A percentile compares a stretch with the other conserved stretches of the same genome.
Evolutionary conservation across 306 rosid species (phyloP).

Genomic region (Biancaea sappan): DNA sequence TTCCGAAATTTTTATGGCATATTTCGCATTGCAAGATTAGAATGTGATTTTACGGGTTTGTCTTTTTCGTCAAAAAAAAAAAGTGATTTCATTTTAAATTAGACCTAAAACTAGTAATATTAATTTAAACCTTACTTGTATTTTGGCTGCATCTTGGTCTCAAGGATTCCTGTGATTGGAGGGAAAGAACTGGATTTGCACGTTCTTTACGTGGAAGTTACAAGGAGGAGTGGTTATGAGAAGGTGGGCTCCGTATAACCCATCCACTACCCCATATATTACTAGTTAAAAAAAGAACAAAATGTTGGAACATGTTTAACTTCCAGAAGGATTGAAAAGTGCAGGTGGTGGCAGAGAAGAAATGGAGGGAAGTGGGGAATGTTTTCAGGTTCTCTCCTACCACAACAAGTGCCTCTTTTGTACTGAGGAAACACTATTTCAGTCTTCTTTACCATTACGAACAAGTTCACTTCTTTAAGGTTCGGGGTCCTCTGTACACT

Average conservation of each 20-base stretch:
- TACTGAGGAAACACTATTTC: constrained; percentile 78
- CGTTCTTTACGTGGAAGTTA: constrained; percentile 81
- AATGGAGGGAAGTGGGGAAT: constrained; percentile 98
- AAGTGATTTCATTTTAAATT: not conserved
- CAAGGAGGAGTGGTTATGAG: constrained; percentile 86
- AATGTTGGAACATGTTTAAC: not conserved
- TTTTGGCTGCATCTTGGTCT: constrained; percentile 12
- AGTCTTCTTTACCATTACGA: constrained; percentile 88
- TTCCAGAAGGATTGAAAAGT: not conserved
- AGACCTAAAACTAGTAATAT: not conserved
- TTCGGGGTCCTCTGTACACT: constrained; percentile 59
- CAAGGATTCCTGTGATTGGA: constrained; percentile 97
- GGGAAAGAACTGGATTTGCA: constrained; percentile 97
- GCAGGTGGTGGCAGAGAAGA: constrained; percentile 94
- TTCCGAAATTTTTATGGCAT: not conserved
- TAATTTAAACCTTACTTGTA: too few relatives aligned
- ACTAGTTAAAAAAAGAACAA: not conserved
- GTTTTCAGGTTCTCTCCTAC: constrained; percentile 83
- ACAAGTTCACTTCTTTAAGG: constrained; percentile 76
- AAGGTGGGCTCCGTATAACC: constrained; percentile 51
- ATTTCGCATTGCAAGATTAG: not conserved
- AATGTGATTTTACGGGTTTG: constrained; percentile 16
- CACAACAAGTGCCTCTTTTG: constrained; percentile 94
- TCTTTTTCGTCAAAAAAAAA: not conserved
- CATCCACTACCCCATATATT: not conserved